Base-by-base conservation (phyloP, 352 stramenopile species). In the Globisporangium splendens region DNA sequence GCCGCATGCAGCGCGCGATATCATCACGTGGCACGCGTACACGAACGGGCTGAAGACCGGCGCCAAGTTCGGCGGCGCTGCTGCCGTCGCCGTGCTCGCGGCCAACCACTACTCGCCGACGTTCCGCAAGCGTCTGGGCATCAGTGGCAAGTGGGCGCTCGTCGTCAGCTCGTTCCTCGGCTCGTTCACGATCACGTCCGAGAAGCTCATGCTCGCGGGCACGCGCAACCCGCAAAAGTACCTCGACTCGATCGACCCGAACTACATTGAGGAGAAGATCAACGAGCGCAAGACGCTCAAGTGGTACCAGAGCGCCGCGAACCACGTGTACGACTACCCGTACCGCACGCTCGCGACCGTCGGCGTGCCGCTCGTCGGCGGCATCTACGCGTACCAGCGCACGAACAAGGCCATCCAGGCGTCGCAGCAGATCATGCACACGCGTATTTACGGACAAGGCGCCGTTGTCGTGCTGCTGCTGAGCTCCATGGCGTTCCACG, bases 381-480 rank as follows among this genome's bases (percentile, higher is more conserved):
- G 80, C 50, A 94, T 94, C 58, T 92, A 80, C 66, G 58, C 70
- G 18, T 83, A 75, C 56, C 84, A 94, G 69, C 68, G 70, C 54
- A 62, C 82, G 48, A 92, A 94, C 70, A 79, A 70, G 62, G 70
- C 70, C 49, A 86, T 94, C 65, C 72, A 75, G 42, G 46, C 63
- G 8, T 92, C 84, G 59, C 84, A 94, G 72, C 78, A 91, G 81
- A 86, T 94, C 65, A 94, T 94, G 84, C 76, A 91, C 71, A 89
- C 84, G 47, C 82, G 84, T 56, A 87, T 94, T 52, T 94, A 94
- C 69, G 82, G 84, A 50, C 84, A 94, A 50, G 73, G 66, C 18
- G 66, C 80, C 0, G 75, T 90, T 1, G 80, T 94, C 4, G 66
- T 86, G 28, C 47, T 94, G 55, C 70, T 94, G 54, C 64, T 94